Percentiles rank a stretch among this genome's conserved stretches.
These are phyloP conservation scores for Aureoboletus auriporus DNA, from an alignment of 768 basidiomycete genomes.

Conservation along the genomic window DNA sequence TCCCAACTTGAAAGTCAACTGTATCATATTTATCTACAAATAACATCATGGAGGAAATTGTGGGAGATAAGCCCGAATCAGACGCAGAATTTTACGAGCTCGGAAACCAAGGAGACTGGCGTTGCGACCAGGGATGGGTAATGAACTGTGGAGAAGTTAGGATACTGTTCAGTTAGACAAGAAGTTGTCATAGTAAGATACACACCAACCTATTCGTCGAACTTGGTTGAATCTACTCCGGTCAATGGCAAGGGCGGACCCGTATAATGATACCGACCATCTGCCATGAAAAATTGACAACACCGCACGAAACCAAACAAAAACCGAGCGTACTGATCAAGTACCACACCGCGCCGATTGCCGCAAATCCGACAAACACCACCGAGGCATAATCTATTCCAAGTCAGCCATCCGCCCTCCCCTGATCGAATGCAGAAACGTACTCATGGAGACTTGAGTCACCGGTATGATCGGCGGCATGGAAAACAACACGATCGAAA, in stretches of 20 bases:
- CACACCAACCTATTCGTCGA: background rate
- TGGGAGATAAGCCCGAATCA: too few species aligned
- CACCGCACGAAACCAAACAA: too few species aligned
- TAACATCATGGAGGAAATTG: too few species aligned
- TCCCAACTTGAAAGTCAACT: too few species aligned
- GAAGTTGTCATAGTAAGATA: too few species aligned
- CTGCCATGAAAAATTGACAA: conserved; percentile 18
- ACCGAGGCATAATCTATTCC: conserved; percentile 60
- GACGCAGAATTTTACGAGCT: too few species aligned
- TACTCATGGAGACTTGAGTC: conserved; percentile 46
- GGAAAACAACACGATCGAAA: conserved; percentile 63
- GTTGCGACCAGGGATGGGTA: too few species aligned
- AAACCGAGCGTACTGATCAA: conserved; percentile 40
- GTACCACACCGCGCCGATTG: conserved; percentile 60
- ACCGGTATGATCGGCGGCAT: conserved; percentile 65
- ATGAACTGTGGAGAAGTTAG: too few species aligned
- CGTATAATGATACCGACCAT: conserved; percentile 39
- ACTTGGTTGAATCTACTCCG: conserved; percentile 3
- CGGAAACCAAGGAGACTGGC: too few species aligned
- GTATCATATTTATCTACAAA: too few species aligned
- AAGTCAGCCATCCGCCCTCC: background rate
- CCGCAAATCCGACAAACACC: conserved; percentile 60
- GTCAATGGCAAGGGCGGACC: conserved; percentile 38
- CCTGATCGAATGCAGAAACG: background rate
- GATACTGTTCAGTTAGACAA: too few species aligned